Evolutionary conservation across 2,329 filamentous ascomycete species (phyloP).

Genomic region (Fusarium avenaceum): DNA sequence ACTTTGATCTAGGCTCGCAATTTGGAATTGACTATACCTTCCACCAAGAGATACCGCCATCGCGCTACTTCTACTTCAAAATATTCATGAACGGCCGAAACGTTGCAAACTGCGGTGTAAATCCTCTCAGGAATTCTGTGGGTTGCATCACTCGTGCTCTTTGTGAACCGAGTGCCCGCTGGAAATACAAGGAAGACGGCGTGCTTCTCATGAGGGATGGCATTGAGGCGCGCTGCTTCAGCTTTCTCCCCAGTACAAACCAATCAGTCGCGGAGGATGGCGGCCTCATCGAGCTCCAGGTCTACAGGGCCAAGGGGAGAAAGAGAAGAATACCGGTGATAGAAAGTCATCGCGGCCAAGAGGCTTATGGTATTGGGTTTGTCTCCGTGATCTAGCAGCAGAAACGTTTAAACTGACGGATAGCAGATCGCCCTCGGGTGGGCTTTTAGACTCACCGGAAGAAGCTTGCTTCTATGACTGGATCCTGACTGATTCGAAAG

Average conservation of each 20-base stretch:
- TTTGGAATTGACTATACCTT: slow-evolving; percentile 67
- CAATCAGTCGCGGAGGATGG: slow-evolving; percentile 64
- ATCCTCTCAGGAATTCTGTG: slow-evolving; percentile 52
- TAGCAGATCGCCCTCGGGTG: slow-evolving; percentile 65
- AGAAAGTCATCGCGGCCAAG: slow-evolving; percentile 61
- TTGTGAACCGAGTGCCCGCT: slow-evolving; percentile 62
- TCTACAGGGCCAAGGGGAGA: slow-evolving; percentile 65
- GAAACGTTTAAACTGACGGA: slow-evolving; percentile 15
- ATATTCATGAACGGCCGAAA: slow-evolving; percentile 67
- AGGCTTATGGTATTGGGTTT: slow-evolving; percentile 67
- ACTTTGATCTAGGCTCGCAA: slow-evolving; percentile 58
- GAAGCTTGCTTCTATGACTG: slow-evolving; percentile 67
- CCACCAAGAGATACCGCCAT: slow-evolving; percentile 50
- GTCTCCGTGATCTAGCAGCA: slow-evolving; percentile 39
- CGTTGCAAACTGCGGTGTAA: slow-evolving; percentile 66
- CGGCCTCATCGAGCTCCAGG: slow-evolving; percentile 67
- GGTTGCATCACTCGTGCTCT: slow-evolving; percentile 62
- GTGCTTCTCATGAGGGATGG: slow-evolving; percentile 54
- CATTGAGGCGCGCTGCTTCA: slow-evolving; percentile 65
- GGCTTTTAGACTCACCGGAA: slow-evolving; percentile 65
- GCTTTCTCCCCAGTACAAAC: slow-evolving; percentile 59
- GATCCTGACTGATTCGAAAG: slow-evolving; percentile 63
- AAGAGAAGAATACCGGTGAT: slow-evolving; percentile 59
- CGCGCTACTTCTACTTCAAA: slow-evolving; percentile 66
- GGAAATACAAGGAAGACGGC: slow-evolving; percentile 57